phyloP scores from a whole-genome alignment of 2,329 filamentous ascomycete genomes.

The Escovopsis sp. region DNA sequence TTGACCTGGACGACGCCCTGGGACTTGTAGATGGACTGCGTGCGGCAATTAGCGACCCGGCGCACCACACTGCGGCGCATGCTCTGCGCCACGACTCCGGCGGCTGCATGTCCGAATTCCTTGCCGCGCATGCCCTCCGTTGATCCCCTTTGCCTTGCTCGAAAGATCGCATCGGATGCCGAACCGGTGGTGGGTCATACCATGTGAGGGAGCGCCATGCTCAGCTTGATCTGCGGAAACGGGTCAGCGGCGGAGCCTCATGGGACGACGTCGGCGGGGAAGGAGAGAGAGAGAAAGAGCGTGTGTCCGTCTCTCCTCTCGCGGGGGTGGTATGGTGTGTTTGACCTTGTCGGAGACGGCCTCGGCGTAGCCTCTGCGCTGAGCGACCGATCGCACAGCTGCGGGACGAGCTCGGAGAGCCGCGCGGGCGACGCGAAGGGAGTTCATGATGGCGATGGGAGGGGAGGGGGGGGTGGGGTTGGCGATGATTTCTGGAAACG shows the following conservation, averaged over 20 bases:
- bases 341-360: constrained; percentile 68
- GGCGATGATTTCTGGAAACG: constrained; percentile 24
- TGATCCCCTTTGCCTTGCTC: constrained; percentile 7
- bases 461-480: constrained; percentile 38
- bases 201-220: constrained; percentile 94
- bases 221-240: constrained; percentile 70
- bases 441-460: constrained; percentile 64
- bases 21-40: constrained; percentile 54
- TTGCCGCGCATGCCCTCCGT: too few species aligned
- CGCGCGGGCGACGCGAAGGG: constrained; percentile 79
- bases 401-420: constrained; percentile 73
- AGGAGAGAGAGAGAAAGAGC: background rate
- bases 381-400: constrained; percentile 58
- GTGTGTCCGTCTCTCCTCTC: constrained; percentile 2
- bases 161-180: constrained; percentile 16
- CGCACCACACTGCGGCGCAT: constrained; percentile 8
- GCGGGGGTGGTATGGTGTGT: too few species aligned
- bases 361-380: constrained; percentile 85
- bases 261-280: constrained; percentile 1
- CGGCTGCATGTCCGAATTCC: too few species aligned
- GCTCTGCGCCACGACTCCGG: too few species aligned
- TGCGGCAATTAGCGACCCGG: constrained; percentile 36
- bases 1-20: constrained; percentile 85
- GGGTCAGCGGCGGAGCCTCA: constrained; percentile 3
- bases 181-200: constrained; percentile 41